A percentile compares a stretch with the other conserved stretches of the same genome.
These are phyloP conservation scores for Lactifluus rugatus DNA, from an alignment of 768 basidiomycete genomes.

Conservation along the genomic window DNA sequence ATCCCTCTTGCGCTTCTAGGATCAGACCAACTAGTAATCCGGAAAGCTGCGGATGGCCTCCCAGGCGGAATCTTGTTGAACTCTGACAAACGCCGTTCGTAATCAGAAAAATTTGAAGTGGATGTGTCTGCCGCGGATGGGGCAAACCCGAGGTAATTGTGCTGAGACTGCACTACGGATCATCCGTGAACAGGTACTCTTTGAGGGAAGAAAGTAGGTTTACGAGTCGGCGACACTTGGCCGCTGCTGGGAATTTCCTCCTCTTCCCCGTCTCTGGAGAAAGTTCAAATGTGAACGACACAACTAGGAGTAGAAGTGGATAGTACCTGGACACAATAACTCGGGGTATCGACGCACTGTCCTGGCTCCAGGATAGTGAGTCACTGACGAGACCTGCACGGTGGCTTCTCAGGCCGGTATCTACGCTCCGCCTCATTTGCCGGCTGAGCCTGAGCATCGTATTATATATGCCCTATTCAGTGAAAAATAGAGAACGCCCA, in stretches of 20 bases:
- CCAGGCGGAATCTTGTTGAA: conserved; percentile 36
- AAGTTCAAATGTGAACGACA: background rate
- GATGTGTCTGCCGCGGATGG: conserved; percentile 12
- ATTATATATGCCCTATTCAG: background rate
- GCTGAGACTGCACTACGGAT: background rate
- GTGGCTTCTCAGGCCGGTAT: conserved; percentile 22
- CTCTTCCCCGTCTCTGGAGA: conserved; percentile 33
- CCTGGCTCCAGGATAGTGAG: conserved; percentile 16
- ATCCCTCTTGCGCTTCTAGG: conserved; percentile 35
- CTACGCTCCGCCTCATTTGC: conserved; percentile 29
- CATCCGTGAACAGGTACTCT: background rate
- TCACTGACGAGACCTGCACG: conserved; percentile 14
- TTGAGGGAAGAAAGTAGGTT: conserved; percentile 18
- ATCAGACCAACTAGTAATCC: conserved; percentile 49
- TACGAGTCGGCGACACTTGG: conserved; percentile 63
- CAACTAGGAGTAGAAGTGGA: background rate
- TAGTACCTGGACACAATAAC: conserved; percentile 34
- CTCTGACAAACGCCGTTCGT: conserved; percentile 28
- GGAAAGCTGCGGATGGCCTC: conserved; percentile 29
- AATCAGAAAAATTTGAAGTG: conserved; percentile 25
- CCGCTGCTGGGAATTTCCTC: conserved; percentile 71
- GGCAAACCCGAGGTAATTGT: conserved; percentile 6
- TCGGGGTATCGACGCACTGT: conserved; percentile 28
- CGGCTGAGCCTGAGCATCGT: conserved; percentile 21
- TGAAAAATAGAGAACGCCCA: conserved; percentile 22